Conservation (phyloP, 805 yeast genomes). For the Metschnikowia lachancei region DNA sequence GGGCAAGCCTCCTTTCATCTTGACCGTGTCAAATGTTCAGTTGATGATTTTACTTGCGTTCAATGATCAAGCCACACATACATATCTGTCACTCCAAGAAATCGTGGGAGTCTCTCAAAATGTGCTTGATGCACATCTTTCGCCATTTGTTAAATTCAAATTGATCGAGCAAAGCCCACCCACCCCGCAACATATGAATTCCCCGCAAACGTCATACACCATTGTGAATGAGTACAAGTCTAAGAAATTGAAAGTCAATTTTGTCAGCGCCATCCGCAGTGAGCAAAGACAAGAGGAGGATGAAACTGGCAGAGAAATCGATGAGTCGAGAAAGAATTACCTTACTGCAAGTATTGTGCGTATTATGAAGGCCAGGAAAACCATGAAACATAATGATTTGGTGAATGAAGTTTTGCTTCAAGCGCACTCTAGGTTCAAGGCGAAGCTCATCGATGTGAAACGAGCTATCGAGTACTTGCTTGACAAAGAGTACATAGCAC, state of each 20-base stretch:
- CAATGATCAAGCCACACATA: constrained; percentile 62
- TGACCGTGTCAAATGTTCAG: constrained; percentile 82
- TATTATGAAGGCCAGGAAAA: constrained; percentile 91
- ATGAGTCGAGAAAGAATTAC: constrained; percentile 80
- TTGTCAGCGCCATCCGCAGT: constrained; percentile 56
- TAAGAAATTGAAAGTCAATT: constrained; percentile 78
- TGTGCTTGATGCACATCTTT: constrained; percentile 69
- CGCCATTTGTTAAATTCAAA: constrained; percentile 76
- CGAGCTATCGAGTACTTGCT: constrained; percentile 80
- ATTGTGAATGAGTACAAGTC: constrained; percentile 81
- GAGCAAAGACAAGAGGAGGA: constrained; percentile 69
- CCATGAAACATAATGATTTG: constrained; percentile 71
- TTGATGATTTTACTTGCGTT: constrained; percentile 83
- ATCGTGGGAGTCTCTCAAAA: constrained; percentile 66
- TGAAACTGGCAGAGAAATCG: constrained; percentile 75
- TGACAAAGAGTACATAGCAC: constrained; percentile 79
- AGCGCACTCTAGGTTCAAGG: constrained; percentile 77
- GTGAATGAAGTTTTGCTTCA: constrained; percentile 87
- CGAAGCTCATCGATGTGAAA: constrained; percentile 82
- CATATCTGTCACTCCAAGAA: constrained; percentile 58
- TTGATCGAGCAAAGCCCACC: constrained; percentile 66
- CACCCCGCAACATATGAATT: constrained; percentile 49
- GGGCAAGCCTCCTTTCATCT: constrained; percentile 75
- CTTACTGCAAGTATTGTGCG: constrained; percentile 93
- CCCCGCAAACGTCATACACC: constrained; percentile 55